A percentile compares a stretch with the other conserved stretches of the same genome.
These are phyloP conservation scores for Echites panduratus DNA, from an alignment of 257 asterid genomes.

Conservation along the genomic window DNA sequence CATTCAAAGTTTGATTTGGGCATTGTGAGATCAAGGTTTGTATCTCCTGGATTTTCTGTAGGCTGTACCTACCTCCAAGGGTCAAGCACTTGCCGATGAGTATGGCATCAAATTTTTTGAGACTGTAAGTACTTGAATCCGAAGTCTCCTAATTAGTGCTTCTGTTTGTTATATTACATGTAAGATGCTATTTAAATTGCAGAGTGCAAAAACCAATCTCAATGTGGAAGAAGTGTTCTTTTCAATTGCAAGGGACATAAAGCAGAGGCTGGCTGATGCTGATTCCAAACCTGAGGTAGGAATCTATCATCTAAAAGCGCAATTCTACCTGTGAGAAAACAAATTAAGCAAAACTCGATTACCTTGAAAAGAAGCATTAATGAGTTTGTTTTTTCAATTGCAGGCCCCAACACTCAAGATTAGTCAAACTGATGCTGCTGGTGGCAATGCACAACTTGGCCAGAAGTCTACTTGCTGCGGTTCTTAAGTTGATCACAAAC, in stretches of 20 bases:
- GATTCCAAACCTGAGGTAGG: conserved; percentile 35
- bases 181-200: conserved; percentile 12
- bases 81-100: conserved; percentile 48
- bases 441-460: conserved; percentile 17
- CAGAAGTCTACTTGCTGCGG: conserved; percentile 44
- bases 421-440: conserved; percentile 30
- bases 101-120: conserved; percentile 42
- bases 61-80: conserved; percentile 42
- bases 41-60: conserved; percentile 2
- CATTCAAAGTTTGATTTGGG: neutral
- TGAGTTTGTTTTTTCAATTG: neutral
- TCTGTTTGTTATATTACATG: neutral
- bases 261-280: conserved; percentile 41
- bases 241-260: conserved; percentile 40
- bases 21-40: neutral
- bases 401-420: conserved; percentile 39
- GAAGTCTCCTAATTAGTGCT: neutral
- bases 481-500: conserved; percentile 11
- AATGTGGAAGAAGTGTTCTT: conserved; percentile 45
- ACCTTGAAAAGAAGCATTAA: neutral
- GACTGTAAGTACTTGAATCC: conserved; percentile 30
- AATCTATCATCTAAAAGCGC: neutral
- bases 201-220: conserved; percentile 45
- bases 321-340: neutral
- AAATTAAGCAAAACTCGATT: no score